Evolutionary conservation across 306 rosid genomes (phyloP).

Genomic region (Acacia melanoxylon): DNA sequence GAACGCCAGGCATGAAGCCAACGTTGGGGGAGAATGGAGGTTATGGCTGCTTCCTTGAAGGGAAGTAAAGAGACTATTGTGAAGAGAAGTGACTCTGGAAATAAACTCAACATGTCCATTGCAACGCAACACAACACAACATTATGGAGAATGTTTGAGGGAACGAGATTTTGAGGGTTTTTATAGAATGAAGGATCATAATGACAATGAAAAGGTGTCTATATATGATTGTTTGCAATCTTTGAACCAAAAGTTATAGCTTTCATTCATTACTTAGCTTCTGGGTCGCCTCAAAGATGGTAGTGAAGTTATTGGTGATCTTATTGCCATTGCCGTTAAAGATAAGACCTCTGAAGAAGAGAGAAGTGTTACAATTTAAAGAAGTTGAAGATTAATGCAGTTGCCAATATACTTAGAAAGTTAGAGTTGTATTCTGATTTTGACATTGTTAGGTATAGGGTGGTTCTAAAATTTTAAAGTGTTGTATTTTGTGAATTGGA

Average conservation of each 20-base stretch:
- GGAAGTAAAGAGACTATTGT: slow-evolving; percentile 17
- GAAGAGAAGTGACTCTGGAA: background rate
- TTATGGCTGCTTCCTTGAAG: slow-evolving; percentile 28
- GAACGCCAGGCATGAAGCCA: slow-evolving; percentile 24
- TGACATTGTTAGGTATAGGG: too few relatives aligned
- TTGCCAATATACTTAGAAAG: too few relatives aligned
- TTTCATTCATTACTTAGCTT: slow-evolving; percentile 34
- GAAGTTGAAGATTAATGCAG: too few relatives aligned
- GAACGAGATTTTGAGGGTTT: background rate
- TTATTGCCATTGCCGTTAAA: too few relatives aligned
- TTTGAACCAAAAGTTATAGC: background rate
- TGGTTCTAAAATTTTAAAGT: too few relatives aligned
- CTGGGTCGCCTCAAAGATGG: slow-evolving; percentile 47
- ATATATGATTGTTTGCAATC: background rate
- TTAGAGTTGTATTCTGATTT: too few relatives aligned
- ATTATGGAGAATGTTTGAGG: background rate
- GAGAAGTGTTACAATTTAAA: too few relatives aligned
- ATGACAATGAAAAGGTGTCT: too few relatives aligned
- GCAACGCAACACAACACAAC: background rate
- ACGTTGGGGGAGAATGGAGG: slow-evolving; percentile 5
- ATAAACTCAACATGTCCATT: background rate
- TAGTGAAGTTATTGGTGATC: slow-evolving; percentile 28
- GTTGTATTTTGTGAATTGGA: too few relatives aligned
- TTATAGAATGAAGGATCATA: too few relatives aligned
- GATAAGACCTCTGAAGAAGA: too few relatives aligned